phyloP scores from a whole-genome alignment of 441 rosid genomes.

The Hura crepitans region DNA sequence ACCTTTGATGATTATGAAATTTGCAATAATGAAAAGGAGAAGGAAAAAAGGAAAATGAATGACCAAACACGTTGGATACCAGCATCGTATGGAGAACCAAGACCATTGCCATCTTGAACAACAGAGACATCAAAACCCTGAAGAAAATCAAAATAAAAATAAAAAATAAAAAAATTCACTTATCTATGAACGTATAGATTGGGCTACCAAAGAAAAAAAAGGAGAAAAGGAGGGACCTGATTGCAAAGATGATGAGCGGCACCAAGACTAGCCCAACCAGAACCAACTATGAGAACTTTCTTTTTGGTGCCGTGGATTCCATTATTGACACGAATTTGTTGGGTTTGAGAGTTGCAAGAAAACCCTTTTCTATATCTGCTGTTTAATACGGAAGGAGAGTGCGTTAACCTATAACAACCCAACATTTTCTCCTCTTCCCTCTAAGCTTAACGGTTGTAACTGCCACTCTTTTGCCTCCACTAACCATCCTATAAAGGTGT shows the following conservation, averaged over 20 bases:
- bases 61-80: constrained; percentile 45
- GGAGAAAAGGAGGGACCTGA: constrained; percentile 32
- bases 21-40: neutral
- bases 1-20: too few species aligned
- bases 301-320: constrained; percentile 24
- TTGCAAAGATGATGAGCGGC: constrained; percentile 63
- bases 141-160: constrained; percentile 16
- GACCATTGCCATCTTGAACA: constrained; percentile 46
- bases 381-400: constrained; percentile 13
- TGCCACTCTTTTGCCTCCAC: too few species aligned
- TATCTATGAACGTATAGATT: neutral
- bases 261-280: constrained; percentile 69
- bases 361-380: constrained; percentile 19
- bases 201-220: too few species aligned
- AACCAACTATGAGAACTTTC: constrained; percentile 51
- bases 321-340: constrained; percentile 18
- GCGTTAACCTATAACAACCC: constrained; percentile 27
- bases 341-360: constrained; percentile 25
- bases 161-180: neutral
- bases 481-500: too few species aligned
- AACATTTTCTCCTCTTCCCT: constrained; percentile 25
- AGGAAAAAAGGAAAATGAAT: neutral
- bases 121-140: constrained; percentile 61
- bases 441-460: too few species aligned
- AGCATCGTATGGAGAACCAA: constrained; percentile 43